These are phyloP conservation scores for Hippophae rhamnoides DNA, from an alignment of 306 rosid species.

Conservation along the genomic window DNA sequence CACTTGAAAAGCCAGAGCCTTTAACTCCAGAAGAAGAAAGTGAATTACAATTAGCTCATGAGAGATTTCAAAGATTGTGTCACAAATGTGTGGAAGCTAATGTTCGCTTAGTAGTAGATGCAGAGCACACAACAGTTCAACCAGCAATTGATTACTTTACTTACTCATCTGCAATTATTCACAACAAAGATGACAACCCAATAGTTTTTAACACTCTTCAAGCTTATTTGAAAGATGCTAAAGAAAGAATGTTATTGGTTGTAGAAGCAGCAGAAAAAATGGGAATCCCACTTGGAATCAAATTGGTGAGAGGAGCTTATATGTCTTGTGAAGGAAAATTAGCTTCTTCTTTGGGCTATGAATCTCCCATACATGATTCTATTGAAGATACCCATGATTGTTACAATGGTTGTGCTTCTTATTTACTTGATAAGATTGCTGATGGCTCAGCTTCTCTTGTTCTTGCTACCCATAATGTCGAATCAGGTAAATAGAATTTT, in stretches of 20 bases:
- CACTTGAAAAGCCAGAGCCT: constrained; percentile 42
- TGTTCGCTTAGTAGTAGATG: constrained; percentile 59
- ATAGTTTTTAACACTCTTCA: constrained; percentile 65
- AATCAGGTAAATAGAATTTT: constrained; percentile 45
- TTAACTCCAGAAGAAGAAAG: constrained; percentile 53
- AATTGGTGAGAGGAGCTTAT: constrained; percentile 87
- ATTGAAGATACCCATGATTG: constrained; percentile 66
- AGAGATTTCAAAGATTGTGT: constrained; percentile 48
- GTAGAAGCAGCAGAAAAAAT: constrained; percentile 42
- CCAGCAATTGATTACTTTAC: constrained; percentile 91
- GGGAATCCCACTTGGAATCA: constrained; percentile 70
- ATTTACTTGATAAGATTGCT: constrained; percentile 57
- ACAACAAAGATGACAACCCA: constrained; percentile 43
- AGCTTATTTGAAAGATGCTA: constrained; percentile 77
- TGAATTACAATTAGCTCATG: constrained; percentile 45
- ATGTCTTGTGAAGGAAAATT: constrained; percentile 60
- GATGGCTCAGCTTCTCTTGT: constrained; percentile 53
- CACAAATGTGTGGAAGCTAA: constrained; percentile 42
- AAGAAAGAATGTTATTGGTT: constrained; percentile 42
- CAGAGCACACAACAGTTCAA: constrained; percentile 71
- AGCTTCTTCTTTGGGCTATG: constrained; percentile 51
- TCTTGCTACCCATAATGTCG: constrained; percentile 79
- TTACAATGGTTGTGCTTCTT: constrained; percentile 55
- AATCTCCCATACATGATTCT: constrained; percentile 64
- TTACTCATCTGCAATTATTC: constrained; percentile 47